Base-by-base conservation (phyloP, 2,329 filamentous ascomycete species). In the Fusarium poae region DNA sequence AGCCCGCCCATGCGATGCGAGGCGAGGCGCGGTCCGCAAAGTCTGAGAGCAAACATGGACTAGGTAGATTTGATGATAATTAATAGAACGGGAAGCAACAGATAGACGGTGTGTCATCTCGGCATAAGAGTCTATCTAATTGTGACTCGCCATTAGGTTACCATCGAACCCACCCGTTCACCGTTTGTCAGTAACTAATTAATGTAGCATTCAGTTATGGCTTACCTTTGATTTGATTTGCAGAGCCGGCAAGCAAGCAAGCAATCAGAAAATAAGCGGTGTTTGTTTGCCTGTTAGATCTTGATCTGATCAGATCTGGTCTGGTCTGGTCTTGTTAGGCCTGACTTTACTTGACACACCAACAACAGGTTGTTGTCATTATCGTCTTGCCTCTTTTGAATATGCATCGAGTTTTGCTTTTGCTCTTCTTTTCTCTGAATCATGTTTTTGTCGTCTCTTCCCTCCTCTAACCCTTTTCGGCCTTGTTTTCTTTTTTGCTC, bases 11-110 rank as follows among this genome's bases (percentile, higher is more conserved):
- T 51, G 46, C 43, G 57, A 56, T 55, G 44, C 40, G 51, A 37
- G 54, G 52, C 44, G 37, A 66, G 52, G 54, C 60, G 61, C 67
- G 65, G 70, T 66, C 58, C 52, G 61, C 53, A 51, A 57, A 54
- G 43, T 49, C 54, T 62, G 59, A 49, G 54, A 51, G 55, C 32
- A 61, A 59, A 57, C 63, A 52, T 70, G 44, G 51, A 52, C 35
- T 32, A 46, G 56, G 40, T 21, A 46, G 49, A 32, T 32, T 39
- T 44, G 20, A 27, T 44, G 40, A 32, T 25, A 23, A 39, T 39
- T 51, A 39, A 40, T 20, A 40, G n/a, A 51, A 49, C 46, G 18
- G 16, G n/a, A 27, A 25, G 21, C 23, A 43, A 27, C 20, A 30
- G n/a, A 23, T 57, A 25, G 30, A 62, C 29, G 59, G 34, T 55